Evolutionary conservation across 225 moss, liverwort and hornwort species (phyloP), one percentile per base, ranked within the genome.

Genomic region (Bryum argenteum): DNA sequence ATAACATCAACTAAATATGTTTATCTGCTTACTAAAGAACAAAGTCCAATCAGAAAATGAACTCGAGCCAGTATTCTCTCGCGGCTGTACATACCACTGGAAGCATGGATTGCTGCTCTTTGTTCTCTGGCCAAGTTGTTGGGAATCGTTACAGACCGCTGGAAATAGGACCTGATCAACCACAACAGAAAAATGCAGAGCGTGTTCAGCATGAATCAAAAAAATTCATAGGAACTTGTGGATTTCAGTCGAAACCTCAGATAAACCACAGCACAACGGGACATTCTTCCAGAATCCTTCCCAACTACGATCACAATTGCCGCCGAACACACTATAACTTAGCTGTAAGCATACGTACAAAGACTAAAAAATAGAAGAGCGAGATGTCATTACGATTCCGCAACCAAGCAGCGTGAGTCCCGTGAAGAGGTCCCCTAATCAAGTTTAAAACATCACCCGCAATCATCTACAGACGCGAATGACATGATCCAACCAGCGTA

Each of bases 51-150:
- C 17, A n/a, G 61, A 38, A 9, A 21, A 37, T 65, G 38, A 28
- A 61, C 22, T 44, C 19, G 10, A 67, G 45, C 7, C 54, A 61
- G 8, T 68, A 54, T 18, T 61, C 75, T 68, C 53, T 58, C 11
- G 51, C 70, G 8, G 26, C 38, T 19, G 1, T 14, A 77, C 76
- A 23, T 79, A 87, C 87, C 83, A 58, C 76, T 77, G 42, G 87
- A 84, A 64, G 87, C 50, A 71, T 87, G 87, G 42, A 87, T 74
- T 11, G 69, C 76, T 65, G 79, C 71, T 64, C 56, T 66, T 22
- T 74, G 81, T 56, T 63, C 76, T 64, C 79, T 73, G 38, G 67
- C 33, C 61, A 73, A 58, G 58, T 77, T 67, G 73, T 71, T 84
- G 11, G 67, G 70, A 58, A 81, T 54, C 15, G 51, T 56, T 24